Percentiles rank a stretch among this genome's conserved stretches.
Evolutionary conservation across 1,284 basidiomycete species (phyloP).

Genomic region (Phenoliferia sp.): DNA sequence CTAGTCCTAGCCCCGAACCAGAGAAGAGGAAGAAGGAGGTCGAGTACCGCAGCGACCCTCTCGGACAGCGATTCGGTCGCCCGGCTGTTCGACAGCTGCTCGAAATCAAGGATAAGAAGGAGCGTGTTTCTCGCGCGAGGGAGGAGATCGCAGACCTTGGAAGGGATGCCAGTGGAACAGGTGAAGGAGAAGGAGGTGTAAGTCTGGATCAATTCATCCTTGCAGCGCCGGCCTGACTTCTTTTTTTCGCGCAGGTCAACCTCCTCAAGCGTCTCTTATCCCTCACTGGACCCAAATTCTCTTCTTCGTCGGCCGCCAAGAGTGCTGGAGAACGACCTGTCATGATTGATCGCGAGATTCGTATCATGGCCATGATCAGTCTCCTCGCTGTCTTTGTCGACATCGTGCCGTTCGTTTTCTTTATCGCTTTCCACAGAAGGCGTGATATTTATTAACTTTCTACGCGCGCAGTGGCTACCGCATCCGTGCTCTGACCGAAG

Average conservation of each 20-base stretch:
- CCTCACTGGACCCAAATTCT: constrained; percentile 68
- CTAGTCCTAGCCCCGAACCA: constrained; percentile 2
- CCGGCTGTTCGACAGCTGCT: constrained; percentile 76
- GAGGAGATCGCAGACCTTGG: constrained; percentile 63
- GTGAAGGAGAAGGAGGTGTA: constrained; percentile 35
- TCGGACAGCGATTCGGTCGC: constrained; percentile 36
- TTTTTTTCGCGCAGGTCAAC: constrained; percentile 57
- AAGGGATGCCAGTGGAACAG: constrained; percentile 34
- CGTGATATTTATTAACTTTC: neutral
- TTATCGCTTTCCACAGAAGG: neutral
- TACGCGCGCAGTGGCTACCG: constrained; percentile 45
- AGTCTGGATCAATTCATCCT: constrained; percentile 25
- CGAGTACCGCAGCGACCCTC: constrained; percentile 33
- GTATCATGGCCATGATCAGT: constrained; percentile 82
- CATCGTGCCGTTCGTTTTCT: constrained; percentile 78
- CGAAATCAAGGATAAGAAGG: constrained; percentile 71
- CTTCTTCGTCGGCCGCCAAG: constrained; percentile 50
- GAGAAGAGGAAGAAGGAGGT: constrained; percentile 3
- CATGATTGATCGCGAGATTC: constrained; percentile 72
- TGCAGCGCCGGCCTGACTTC: constrained; percentile 22
- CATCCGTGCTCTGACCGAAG: constrained; percentile 82
- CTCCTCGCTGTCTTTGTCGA: constrained; percentile 94
- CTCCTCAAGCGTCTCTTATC: constrained; percentile 78
- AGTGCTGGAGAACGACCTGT: constrained; percentile 56
- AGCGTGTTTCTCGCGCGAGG: constrained; percentile 46